Evolutionary conservation across 257 asterid genomes (phyloP).

Genomic region (Petrea volubilis): DNA sequence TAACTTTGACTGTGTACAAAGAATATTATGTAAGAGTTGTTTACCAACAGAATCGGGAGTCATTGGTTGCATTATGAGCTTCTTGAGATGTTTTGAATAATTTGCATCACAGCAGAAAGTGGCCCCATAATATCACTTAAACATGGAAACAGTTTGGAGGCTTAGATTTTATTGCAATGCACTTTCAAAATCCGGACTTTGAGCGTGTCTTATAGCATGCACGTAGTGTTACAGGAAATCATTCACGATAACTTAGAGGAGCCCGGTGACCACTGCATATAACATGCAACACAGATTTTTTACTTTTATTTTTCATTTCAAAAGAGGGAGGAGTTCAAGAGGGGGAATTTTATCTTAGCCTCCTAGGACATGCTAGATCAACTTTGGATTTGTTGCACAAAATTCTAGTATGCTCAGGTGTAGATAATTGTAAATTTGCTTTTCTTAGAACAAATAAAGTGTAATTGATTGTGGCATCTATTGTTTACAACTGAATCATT

Average conservation of each 20-base stretch:
- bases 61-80: background rate
- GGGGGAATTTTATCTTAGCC: slow-evolving; percentile 3
- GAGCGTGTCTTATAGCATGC: background rate
- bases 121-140: background rate
- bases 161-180: background rate
- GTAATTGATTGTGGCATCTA: background rate
- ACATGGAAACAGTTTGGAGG: background rate
- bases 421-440: background rate
- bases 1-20: background rate
- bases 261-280: no score
- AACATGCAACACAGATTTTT: background rate
- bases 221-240: no score
- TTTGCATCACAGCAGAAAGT: background rate
- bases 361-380: background rate
- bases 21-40: background rate
- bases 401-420: background rate
- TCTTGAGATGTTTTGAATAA: background rate
- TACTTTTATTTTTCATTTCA: background rate
- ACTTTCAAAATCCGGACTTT: background rate
- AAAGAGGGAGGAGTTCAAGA: background rate
- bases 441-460: background rate
- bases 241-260: no score
- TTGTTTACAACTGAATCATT: background rate
- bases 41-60: background rate
- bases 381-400: background rate